A percentile compares a stretch with the other conserved stretches of the same genome.
Evolutionary conservation across 148 eudicot genomes (phyloP).

Genomic region (Rhododendron williamsianum): DNA sequence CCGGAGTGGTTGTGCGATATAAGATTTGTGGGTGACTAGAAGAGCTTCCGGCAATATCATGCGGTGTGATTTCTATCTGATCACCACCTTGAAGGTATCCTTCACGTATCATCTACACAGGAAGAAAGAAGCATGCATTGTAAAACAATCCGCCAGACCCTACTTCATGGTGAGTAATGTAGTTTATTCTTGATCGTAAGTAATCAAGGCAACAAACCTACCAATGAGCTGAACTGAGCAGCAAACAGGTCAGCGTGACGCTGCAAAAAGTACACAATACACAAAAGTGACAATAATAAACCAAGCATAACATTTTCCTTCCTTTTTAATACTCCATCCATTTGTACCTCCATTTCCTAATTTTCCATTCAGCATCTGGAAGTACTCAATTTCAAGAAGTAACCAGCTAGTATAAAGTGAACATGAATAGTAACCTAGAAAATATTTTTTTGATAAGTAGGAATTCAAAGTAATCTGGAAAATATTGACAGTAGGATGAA

Average conservation of each 20-base stretch:
- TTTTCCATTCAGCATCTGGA: neutral
- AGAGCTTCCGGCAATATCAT: neutral
- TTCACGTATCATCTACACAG: slow-evolving; percentile 12
- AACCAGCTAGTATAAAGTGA: neutral
- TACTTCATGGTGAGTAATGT: neutral
- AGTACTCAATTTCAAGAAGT: neutral
- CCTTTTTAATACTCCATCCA: neutral
- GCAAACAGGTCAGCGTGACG: slow-evolving; percentile 12
- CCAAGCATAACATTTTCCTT: neutral
- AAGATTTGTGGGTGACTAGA: neutral
- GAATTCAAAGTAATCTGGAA: neutral
- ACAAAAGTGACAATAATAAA: slow-evolving; percentile 10
- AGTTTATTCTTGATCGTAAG: neutral
- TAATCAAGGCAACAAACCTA: slow-evolving; percentile 1
- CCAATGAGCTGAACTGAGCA: slow-evolving; percentile 4
- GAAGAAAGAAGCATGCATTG: neutral
- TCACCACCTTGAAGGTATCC: neutral
- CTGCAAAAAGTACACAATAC: slow-evolving; percentile 6
- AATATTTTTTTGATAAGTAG: neutral
- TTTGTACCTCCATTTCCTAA: neutral
- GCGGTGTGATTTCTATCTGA: neutral
- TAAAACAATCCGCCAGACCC: neutral
- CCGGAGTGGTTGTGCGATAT: neutral
- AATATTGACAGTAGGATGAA: neutral
- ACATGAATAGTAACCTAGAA: neutral